A percentile compares a stretch with the other conserved stretches of the same genome.
phyloP scores from a whole-genome alignment of 2,329 filamentous ascomycete genomes.

The Rosellinia necatrix region DNA sequence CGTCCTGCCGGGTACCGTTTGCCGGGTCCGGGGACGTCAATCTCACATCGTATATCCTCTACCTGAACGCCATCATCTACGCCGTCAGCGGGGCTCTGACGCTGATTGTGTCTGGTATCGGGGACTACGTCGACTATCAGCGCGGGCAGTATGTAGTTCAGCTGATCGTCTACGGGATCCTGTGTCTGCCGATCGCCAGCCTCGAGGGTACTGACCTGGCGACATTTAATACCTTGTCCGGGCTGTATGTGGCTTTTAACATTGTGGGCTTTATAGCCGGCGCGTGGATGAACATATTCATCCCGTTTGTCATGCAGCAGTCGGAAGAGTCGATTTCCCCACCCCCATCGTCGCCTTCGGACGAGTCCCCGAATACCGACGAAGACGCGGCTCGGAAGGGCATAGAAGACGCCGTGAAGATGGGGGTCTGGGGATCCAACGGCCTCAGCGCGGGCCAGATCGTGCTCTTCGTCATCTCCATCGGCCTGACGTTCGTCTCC shows the following conservation, averaged over 20 bases:
- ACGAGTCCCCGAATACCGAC: neutral
- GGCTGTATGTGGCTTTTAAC: constrained; percentile 11
- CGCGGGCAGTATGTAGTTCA: constrained; percentile 11
- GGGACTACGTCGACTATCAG: constrained; percentile 9
- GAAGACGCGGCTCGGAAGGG: neutral
- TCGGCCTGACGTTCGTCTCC: constrained; percentile 14
- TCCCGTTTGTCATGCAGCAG: constrained; percentile 14
- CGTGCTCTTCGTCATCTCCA: constrained; percentile 1
- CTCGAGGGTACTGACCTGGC: constrained; percentile 2
- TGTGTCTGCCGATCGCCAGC: constrained; percentile 8
- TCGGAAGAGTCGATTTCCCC: neutral
- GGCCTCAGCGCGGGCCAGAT: constrained; percentile 12
- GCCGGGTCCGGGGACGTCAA: constrained; percentile 14
- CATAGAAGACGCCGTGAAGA: constrained; percentile 5
- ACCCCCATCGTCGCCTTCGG: too few species aligned
- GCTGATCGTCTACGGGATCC: constrained; percentile 10
- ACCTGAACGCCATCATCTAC: constrained; percentile 16
- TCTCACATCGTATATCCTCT: constrained; percentile 16
- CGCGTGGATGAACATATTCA: constrained; percentile 16
- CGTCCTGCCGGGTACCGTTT: constrained; percentile 18
- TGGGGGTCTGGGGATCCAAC: constrained; percentile 16
- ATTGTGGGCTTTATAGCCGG: constrained; percentile 11
- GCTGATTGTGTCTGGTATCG: constrained; percentile 8
- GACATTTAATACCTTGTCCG: constrained; percentile 13
- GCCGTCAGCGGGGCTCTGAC: constrained; percentile 10